Conservation (phyloP, 169 alveolate species). For the Condylostoma magnum region DNA sequence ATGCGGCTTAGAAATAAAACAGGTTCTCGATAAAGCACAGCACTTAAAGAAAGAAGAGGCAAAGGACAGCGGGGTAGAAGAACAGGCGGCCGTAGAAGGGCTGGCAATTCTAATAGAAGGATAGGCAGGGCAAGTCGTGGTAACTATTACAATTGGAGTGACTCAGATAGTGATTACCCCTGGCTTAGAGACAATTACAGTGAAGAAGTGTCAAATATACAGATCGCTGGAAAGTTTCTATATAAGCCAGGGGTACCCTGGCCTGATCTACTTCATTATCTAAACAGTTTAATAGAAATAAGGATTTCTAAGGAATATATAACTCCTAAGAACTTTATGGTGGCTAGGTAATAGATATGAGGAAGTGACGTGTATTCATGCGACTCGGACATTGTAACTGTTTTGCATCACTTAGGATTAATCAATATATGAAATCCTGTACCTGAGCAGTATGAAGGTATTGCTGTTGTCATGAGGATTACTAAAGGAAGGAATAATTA, state of each 20-base stretch:
- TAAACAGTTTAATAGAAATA: constrained; percentile 34
- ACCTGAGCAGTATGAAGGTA: constrained; percentile 58
- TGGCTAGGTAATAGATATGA: constrained; percentile 45
- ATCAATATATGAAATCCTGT: constrained; percentile 52
- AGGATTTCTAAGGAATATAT: constrained; percentile 39
- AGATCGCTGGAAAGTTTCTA: constrained; percentile 30
- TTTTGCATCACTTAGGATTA: constrained; percentile 67
- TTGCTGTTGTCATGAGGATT: constrained; percentile 58
- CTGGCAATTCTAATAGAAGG: too few relatives aligned
- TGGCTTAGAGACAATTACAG: too few relatives aligned
- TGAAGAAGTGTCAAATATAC: background rate
- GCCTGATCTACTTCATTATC: constrained; percentile 35
- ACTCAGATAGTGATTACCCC: too few relatives aligned
- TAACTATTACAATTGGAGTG: too few relatives aligned
- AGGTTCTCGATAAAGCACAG: too few relatives aligned
- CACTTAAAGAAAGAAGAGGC: too few relatives aligned
- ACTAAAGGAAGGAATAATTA: constrained; percentile 62
- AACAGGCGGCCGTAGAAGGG: too few relatives aligned
- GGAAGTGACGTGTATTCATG: constrained; percentile 76
- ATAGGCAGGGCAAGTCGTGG: too few relatives aligned
- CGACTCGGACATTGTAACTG: constrained; percentile 76
- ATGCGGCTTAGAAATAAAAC: too few relatives aligned
- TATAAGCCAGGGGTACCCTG: constrained; percentile 47
- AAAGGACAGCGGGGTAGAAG: too few relatives aligned
- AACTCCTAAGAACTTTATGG: constrained; percentile 10